Evolutionary conservation across 78 protist species (phyloP).

Genomic region (Dictyostelium purpureum): DNA sequence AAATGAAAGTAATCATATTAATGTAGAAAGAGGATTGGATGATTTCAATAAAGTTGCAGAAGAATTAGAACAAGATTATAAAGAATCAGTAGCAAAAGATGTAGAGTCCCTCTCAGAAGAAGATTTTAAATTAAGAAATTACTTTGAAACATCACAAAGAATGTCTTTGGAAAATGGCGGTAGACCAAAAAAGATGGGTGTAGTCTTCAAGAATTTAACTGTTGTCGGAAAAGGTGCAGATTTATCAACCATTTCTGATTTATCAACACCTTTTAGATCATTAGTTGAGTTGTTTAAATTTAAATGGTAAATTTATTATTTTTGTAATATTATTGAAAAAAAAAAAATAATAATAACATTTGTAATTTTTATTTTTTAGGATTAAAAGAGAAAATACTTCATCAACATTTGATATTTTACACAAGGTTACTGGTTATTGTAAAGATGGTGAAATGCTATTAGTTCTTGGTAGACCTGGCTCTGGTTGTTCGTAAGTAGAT

Average conservation of each 20-base stretch:
- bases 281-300: background rate
- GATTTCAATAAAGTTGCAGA: constrained; percentile 11
- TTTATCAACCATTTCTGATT: constrained; percentile 16
- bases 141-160: constrained; percentile 37
- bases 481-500: constrained; percentile 63
- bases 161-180: constrained; percentile 1
- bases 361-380: background rate
- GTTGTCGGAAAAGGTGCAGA: constrained; percentile 71
- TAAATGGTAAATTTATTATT: background rate
- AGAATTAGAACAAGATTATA: background rate
- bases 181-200: constrained; percentile 38
- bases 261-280: constrained; percentile 20
- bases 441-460: constrained; percentile 68
- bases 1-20: too few relatives aligned
- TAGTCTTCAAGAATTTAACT: constrained; percentile 27
- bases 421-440: constrained; percentile 37
- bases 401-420: constrained; percentile 58
- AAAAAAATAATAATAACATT: background rate
- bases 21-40: background rate
- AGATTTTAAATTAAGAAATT: constrained; percentile 41
- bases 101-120: background rate
- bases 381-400: background rate
- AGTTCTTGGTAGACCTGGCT: constrained; percentile 62
- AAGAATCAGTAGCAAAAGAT: background rate
- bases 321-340: background rate